Base-by-base conservation (phyloP, 371 early-diverging fungal species). In the Apophysomyces trapeziformis region DNA sequence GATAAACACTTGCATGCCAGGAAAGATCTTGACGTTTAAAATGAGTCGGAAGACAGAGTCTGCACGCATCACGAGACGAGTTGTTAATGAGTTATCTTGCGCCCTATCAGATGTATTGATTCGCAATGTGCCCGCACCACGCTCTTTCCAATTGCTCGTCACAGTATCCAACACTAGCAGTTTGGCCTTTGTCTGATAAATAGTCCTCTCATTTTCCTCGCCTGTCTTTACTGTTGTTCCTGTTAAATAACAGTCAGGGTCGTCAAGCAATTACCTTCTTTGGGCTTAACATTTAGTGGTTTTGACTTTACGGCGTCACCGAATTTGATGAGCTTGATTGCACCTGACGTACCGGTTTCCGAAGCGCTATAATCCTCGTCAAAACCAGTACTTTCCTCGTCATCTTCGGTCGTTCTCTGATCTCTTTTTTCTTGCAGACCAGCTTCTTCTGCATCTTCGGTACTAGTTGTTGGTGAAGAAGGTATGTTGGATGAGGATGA, bases 31-130 rank as follows among this genome's bases (percentile, higher is more conserved):
- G 11, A 80, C 61, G 60, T 89, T 90, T 37, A 90, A 76, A 50
- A 90, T 87, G 18, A 89, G 70, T 35, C 86, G 68, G 59, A 72
- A 84, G 7, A 89, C 88, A 39, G 80, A 78, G 57, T 89, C 88
- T 0, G 87, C 80, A 16, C 90, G 80, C 90, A 90, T 90, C 5
- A 89, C 80, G 54, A 89, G 67, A 16, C 87, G 81, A 16, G 75
- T 66, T 14, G 69, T 69, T 37, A 44, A 16, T n/a, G 45, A 39
- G 14, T 47, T 58, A 21, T 58, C 46, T 9, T 67, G 58, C 7
- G 66, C 62, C 57, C 71, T 69, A 38, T 74, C 67, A 36, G 73
- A 73, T 37, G 61, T 61, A 57, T 84, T 82, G 36, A 84, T 74
- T 35, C 77, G 74, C 39, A 85, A 60, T 32, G 73, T 79, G 41